A percentile compares a stretch with the other conserved stretches of the same genome.
Evolutionary conservation across 306 rosid genomes (phyloP).

Genomic region (Canavalia gladiata): DNA sequence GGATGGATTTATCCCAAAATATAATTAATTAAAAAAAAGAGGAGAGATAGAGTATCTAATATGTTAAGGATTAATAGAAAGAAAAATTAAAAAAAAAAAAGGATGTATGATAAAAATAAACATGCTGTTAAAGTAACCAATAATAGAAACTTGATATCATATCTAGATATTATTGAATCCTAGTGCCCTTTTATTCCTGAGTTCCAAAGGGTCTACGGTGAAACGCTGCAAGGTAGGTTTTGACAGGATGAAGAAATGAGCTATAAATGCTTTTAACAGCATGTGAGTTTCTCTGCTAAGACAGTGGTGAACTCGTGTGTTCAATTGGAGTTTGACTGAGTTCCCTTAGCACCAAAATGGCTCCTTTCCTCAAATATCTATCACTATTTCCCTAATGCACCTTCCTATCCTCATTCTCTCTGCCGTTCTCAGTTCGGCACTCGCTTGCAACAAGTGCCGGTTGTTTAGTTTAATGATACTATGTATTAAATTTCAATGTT

Average conservation of each 20-base stretch:
- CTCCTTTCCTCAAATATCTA: constrained; percentile 35
- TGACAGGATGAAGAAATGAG: constrained; percentile 32
- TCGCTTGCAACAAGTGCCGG: background rate
- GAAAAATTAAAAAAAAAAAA: too few species aligned
- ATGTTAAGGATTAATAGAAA: too few species aligned
- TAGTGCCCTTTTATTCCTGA: constrained; percentile 8
- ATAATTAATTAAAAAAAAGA: too few species aligned
- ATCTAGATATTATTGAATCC: background rate
- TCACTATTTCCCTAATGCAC: background rate
- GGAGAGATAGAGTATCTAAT: too few species aligned
- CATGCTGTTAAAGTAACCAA: too few species aligned
- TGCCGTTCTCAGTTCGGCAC: background rate
- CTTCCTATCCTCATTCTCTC: background rate
- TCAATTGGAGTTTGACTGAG: constrained; percentile 36
- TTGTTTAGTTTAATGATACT: background rate
- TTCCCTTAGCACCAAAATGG: constrained; percentile 38
- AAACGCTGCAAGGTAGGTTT: background rate
- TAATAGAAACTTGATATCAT: too few species aligned
- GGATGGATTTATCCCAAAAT: too few species aligned
- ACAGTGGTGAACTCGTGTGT: constrained; percentile 37
- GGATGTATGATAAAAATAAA: too few species aligned
- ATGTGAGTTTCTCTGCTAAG: constrained; percentile 36
- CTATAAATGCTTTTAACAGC: constrained; percentile 44
- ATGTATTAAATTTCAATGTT: background rate
- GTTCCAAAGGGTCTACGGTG: background rate